These are phyloP conservation scores for Trichoderma orchidacearum DNA, from an alignment of 495 filamentous ascomycete genomes.

Conservation along the genomic window DNA sequence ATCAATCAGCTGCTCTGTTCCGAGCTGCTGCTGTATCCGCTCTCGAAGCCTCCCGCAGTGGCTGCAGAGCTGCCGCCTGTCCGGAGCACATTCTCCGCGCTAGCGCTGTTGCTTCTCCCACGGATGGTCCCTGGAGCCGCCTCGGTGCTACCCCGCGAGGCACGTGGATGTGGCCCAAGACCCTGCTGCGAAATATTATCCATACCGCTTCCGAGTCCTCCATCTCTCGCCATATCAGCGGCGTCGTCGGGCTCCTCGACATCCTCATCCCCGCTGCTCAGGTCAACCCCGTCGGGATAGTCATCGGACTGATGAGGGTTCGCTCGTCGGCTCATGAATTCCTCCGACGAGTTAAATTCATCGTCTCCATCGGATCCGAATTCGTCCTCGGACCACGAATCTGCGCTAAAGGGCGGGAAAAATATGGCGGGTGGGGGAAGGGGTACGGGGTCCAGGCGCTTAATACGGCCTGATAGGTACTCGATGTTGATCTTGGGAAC, in stretches of 20 bases:
- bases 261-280: constrained; percentile 9
- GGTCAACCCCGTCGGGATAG: constrained; percentile 7
- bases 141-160: not conserved
- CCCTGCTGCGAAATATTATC: constrained; percentile 8
- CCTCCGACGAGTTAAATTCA: constrained; percentile 4
- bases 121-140: not conserved
- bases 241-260: constrained; percentile 11
- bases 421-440: constrained; percentile 31
- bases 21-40: constrained; percentile 19
- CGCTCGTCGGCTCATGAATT: constrained; percentile 14
- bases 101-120: not conserved
- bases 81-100: constrained; percentile 2
- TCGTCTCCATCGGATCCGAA: constrained; percentile 15
- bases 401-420: constrained; percentile 20
- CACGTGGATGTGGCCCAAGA: not conserved
- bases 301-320: constrained; percentile 15
- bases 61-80: constrained; percentile 27
- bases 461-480: constrained; percentile 17
- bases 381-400: constrained; percentile 14
- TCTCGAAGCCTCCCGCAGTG: constrained; percentile 27
- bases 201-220: not conserved
- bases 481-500: constrained; percentile 16
- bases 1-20: not conserved
- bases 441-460: constrained; percentile 20
- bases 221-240: not conserved